Conservation (phyloP, 306 rosid species). For the Pueraria montana region DNA sequence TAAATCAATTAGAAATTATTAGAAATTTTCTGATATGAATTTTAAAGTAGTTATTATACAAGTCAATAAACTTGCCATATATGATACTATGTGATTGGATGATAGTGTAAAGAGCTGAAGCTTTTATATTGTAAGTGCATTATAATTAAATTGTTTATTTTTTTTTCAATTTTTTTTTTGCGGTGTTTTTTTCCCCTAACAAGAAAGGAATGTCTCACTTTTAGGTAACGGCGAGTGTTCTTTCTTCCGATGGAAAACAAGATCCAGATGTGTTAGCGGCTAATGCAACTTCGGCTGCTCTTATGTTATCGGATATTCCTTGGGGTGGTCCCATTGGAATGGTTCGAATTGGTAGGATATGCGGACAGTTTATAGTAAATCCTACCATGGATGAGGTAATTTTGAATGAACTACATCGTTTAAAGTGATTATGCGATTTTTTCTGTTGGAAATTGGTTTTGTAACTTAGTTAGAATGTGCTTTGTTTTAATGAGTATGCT, state of each 20-base stretch:
- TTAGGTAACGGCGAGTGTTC: slow-evolving; percentile 91
- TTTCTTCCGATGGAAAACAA: slow-evolving; percentile 90
- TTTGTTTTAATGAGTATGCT: not conserved
- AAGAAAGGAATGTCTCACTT: slow-evolving; percentile 9
- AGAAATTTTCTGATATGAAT: not conserved
- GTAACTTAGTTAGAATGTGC: not conserved
- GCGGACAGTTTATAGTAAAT: slow-evolving; percentile 81
- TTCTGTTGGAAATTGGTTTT: not conserved
- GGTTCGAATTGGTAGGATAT: slow-evolving; percentile 88
- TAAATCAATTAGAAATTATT: not conserved
- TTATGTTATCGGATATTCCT: slow-evolving; percentile 96
- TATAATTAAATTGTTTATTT: not conserved
- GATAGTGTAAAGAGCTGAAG: not conserved
- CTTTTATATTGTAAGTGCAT: not conserved
- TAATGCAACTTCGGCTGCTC: slow-evolving; percentile 94
- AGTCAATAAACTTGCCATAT: not conserved
- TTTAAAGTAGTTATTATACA: not conserved
- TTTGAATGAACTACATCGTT: slow-evolving; percentile 13
- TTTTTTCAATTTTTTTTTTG: slow-evolving; percentile 32
- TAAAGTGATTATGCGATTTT: not conserved
- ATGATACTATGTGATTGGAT: not conserved
- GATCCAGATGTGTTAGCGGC: slow-evolving; percentile 96
- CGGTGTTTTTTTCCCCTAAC: not conserved
- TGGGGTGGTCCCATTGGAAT: slow-evolving; percentile 98
- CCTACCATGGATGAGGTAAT: slow-evolving; percentile 95